Evolutionary conservation across 2,329 filamentous ascomycete species (phyloP).

Genomic region (Apiospora aurea): DNA sequence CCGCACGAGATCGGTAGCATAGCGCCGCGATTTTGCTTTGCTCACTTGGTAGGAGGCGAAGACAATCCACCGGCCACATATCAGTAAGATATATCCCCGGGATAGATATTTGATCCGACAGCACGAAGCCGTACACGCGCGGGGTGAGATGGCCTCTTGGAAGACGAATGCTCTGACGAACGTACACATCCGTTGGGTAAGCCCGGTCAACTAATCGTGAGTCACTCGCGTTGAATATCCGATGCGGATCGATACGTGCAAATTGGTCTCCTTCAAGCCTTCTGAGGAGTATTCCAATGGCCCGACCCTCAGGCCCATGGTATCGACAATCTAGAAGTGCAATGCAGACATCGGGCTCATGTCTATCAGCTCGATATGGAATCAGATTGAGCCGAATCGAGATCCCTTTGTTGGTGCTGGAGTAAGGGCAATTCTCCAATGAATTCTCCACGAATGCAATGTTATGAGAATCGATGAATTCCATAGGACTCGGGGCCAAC

Average conservation of each 20-base stretch:
- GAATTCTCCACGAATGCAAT: background rate
- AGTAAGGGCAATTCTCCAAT: conserved; percentile 23
- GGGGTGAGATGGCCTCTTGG: background rate
- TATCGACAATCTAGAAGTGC: background rate
- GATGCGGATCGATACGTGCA: background rate
- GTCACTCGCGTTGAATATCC: background rate
- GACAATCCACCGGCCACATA: background rate
- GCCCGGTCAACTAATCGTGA: too few relatives aligned
- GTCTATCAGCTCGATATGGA: background rate
- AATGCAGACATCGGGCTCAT: background rate
- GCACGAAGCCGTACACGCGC: background rate
- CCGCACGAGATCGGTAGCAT: background rate
- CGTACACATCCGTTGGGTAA: background rate
- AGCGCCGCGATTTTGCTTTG: background rate
- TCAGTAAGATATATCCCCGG: background rate
- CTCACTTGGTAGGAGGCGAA: background rate
- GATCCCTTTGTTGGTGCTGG: conserved; percentile 26
- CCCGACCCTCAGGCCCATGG: background rate
- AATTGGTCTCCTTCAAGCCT: background rate
- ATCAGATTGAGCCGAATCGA: conserved; percentile 23
- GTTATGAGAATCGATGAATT: background rate
- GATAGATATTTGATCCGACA: background rate
- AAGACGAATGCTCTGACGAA: background rate
- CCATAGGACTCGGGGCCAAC: background rate
- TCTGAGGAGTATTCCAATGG: background rate